Percentiles rank a stretch among this genome's conserved stretches.
These are phyloP conservation scores for Komagataella ulmi DNA, from an alignment of 805 yeast genomes.

Conservation along the genomic window DNA sequence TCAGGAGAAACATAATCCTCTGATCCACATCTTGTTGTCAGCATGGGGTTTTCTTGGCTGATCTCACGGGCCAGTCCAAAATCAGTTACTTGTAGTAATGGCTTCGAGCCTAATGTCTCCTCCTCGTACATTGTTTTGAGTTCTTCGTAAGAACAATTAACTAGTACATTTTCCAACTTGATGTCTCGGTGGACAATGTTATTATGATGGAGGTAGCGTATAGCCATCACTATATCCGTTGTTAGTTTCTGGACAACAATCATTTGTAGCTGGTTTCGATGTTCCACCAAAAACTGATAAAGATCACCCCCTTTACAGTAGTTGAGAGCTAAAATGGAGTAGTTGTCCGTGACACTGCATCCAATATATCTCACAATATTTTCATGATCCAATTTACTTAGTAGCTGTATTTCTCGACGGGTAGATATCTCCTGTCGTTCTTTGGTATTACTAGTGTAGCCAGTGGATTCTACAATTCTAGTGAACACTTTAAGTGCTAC, in stretches of 20 bases:
- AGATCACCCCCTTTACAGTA: slow-evolving; percentile 81
- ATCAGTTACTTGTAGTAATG: slow-evolving; percentile 58
- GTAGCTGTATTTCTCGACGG: slow-evolving; percentile 61
- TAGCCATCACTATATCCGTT: slow-evolving; percentile 58
- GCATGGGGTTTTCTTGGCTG: slow-evolving; percentile 41
- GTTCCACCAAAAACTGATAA: slow-evolving; percentile 41
- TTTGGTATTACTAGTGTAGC: slow-evolving; percentile 16
- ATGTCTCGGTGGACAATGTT: slow-evolving; percentile 81
- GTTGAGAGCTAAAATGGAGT: slow-evolving; percentile 46
- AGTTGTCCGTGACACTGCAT: slow-evolving; percentile 19
- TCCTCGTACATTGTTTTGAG: slow-evolving; percentile 11
- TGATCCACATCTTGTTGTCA: slow-evolving; percentile 88
- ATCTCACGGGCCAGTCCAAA: slow-evolving; percentile 77
- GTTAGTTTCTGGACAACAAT: slow-evolving; percentile 46
- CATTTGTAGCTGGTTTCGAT: slow-evolving; percentile 30
- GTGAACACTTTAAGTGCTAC: slow-evolving; percentile 68
- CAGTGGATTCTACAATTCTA: slow-evolving; percentile 15
- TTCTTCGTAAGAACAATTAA: slow-evolving; percentile 21
- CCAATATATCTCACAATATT: slow-evolving; percentile 54
- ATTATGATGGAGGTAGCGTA: slow-evolving; percentile 54
- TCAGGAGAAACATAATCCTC: slow-evolving; percentile 97
- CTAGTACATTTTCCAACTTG: slow-evolving; percentile 74
- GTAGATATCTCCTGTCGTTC: slow-evolving; percentile 48
- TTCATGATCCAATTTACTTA: slow-evolving; percentile 49
- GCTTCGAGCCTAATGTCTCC: slow-evolving; percentile 5